Evolutionary conservation across 257 asterid genomes (phyloP).

Genomic region (Gardenia jasminoides): DNA sequence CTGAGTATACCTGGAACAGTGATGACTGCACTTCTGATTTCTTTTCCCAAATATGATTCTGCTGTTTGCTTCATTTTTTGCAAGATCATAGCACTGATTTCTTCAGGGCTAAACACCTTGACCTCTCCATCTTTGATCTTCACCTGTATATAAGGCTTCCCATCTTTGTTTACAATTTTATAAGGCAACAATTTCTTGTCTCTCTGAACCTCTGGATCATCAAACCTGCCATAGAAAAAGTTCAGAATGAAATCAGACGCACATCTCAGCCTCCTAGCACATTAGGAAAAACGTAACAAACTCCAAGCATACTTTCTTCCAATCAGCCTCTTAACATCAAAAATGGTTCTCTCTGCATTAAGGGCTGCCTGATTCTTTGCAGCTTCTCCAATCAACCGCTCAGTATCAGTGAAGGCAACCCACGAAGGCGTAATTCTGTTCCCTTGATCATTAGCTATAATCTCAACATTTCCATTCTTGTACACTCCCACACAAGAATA

Average conservation of each 20-base stretch:
- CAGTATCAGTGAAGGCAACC: constrained; percentile 16
- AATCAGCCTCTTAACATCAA: constrained; percentile 20
- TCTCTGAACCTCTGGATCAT: constrained; percentile 24
- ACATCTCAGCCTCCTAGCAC: neutral
- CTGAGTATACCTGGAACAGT: constrained; percentile 7
- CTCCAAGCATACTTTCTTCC: constrained; percentile 22
- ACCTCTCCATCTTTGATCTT: constrained; percentile 4
- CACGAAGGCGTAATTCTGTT: constrained; percentile 15
- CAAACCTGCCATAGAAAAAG: constrained; percentile 1
- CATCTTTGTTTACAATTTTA: constrained; percentile 20
- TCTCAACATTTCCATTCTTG: constrained; percentile 16
- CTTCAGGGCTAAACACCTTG: neutral
- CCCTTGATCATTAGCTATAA: constrained; percentile 12
- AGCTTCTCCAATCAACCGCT: constrained; percentile 22
- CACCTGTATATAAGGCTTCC: constrained; percentile 25
- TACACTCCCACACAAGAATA: constrained; percentile 20
- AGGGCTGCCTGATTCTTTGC: constrained; percentile 24
- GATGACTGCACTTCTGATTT: constrained; percentile 16
- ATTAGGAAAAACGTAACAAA: neutral
- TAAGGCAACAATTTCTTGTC: constrained; percentile 31
- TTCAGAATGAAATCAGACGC: neutral
- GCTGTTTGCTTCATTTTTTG: constrained; percentile 21
- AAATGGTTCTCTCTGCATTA: constrained; percentile 17
- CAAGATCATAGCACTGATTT: neutral
- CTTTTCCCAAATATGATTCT: constrained; percentile 15